phyloP scores from a whole-genome alignment of 768 basidiomycete species.

The Boletus pseudo-olivaceus region DNA sequence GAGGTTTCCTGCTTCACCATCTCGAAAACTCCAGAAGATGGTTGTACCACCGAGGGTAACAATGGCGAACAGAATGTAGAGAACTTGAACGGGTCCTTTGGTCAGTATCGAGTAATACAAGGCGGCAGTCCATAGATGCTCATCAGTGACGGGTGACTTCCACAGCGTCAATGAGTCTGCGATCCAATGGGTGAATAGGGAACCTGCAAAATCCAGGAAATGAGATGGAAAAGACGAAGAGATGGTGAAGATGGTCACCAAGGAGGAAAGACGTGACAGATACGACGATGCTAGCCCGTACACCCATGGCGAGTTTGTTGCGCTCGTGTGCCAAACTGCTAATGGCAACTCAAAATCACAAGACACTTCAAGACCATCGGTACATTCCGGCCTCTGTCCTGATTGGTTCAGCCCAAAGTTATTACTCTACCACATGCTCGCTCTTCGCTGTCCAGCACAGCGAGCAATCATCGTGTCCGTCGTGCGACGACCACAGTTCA shows the following conservation, averaged over 20 bases:
- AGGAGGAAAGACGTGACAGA: constrained; percentile 78
- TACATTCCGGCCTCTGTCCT: constrained; percentile 7
- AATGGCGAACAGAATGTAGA: constrained; percentile 56
- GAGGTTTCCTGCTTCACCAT: constrained; percentile 76
- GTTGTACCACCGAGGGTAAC: constrained; percentile 59
- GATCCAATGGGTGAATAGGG: constrained; percentile 87
- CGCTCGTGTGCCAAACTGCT: constrained; percentile 8
- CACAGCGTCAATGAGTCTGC: constrained; percentile 89
- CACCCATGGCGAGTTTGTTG: constrained; percentile 49
- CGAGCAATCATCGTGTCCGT: not conserved
- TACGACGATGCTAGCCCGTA: constrained; percentile 71
- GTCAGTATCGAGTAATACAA: constrained; percentile 78
- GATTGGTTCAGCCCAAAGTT: constrained; percentile 3
- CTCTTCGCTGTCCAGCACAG: constrained; percentile 18
- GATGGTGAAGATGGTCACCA: constrained; percentile 40
- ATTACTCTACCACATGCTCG: constrained; percentile 5
- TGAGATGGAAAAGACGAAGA: not conserved
- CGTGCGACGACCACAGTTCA: not conserved
- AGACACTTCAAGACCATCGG: constrained; percentile 10
- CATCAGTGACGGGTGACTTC: constrained; percentile 85
- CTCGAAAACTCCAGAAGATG: constrained; percentile 74
- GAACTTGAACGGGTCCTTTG: constrained; percentile 53
- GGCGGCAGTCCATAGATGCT: constrained; percentile 78
- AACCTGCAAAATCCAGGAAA: constrained; percentile 41
- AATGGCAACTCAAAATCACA: constrained; percentile 14